Conservation (phyloP, 495 filamentous ascomycete genomes). For the Aspergillus ellipticus region DNA sequence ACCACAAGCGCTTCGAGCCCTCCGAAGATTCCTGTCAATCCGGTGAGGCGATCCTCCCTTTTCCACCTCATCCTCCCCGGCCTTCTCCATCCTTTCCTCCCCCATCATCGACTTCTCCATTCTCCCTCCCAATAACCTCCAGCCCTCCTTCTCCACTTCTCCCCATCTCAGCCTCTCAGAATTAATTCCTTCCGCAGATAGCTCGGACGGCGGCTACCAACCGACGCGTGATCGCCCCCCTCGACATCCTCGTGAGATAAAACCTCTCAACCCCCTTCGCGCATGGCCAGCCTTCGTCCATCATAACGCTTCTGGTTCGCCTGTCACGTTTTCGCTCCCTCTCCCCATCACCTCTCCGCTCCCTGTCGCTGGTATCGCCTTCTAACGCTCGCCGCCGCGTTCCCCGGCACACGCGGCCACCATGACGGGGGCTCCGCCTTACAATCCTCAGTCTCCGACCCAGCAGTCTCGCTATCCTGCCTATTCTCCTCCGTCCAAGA, state of each 20-base stretch:
- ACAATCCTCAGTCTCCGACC: conserved; percentile 43
- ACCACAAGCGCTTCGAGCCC: conserved; percentile 7
- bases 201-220: conserved; percentile 11
- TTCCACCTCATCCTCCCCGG: conserved; percentile 1
- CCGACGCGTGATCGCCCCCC: conserved; percentile 21
- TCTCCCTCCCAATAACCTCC: conserved; percentile 28
- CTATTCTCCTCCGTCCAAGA: conserved; percentile 47
- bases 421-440: conserved; percentile 50
- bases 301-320: conserved; percentile 10
- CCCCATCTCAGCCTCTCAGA: conserved; percentile 13
- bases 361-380: background rate
- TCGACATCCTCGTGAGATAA: conserved; percentile 7
- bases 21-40: conserved; percentile 20
- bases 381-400: conserved; percentile 20
- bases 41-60: conserved; percentile 18
- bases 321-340: conserved; percentile 3
- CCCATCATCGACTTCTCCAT: conserved; percentile 10
- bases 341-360: conserved; percentile 7
- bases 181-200: conserved; percentile 16
- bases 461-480: conserved; percentile 37
- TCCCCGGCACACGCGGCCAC: conserved; percentile 37
- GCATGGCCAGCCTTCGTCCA: conserved; percentile 17
- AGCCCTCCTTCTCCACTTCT: conserved; percentile 19
- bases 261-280: conserved; percentile 9
- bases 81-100: conserved; percentile 6